Conservation (phyloP, 176 grass and related monocot species). For the barley (Hordeum vulgare) region MorexV3_pseudomolecules_assembly NC_058519.1:559982921-559983420, state of each 20-base stretch:
- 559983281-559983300: conserved; percentile 75
- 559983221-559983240: conserved; percentile 53
- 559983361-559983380: conserved; percentile 60
- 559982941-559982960: conserved; percentile 58
- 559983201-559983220: conserved; percentile 93
- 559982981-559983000: conserved; percentile 35
- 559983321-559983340: conserved; percentile 69
- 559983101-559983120: conserved; percentile 38
- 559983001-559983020: conserved; percentile 64
- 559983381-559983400: conserved; percentile 85
- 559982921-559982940: conserved; percentile 55
- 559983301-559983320: conserved; percentile 31
- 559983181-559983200: conserved; percentile 65
- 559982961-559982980: conserved; percentile 59
- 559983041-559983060: conserved; percentile 49
- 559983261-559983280: conserved; percentile 40
- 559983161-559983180: conserved; percentile 56
- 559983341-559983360: conserved; percentile 89
- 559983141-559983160: conserved; percentile 37
- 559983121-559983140: conserved; percentile 55
- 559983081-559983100: conserved; percentile 66
- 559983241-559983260: background rate
- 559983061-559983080: conserved; percentile 77
- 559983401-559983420: conserved; percentile 76
- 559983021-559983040: conserved; percentile 56